Base-by-base conservation (phyloP, 2,329 filamentous ascomycete species). In the Sporothrix euskadiensis region DNA sequence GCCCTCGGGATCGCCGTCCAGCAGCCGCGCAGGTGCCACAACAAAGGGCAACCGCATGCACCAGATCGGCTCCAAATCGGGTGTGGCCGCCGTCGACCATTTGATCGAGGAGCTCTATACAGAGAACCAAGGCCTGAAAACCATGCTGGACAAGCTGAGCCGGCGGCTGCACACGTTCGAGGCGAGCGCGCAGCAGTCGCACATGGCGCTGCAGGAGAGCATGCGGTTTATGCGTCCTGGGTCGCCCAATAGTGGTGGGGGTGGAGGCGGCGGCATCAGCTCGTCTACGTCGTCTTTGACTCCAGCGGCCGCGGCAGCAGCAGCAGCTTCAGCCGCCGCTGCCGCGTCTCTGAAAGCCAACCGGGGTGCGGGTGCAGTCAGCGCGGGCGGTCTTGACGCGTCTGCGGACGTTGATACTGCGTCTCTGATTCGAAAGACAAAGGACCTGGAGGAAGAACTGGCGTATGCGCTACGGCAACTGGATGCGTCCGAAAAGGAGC, bases 151-250 rank as follows among this genome's bases (percentile, higher is more conserved):
- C 81, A 94, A 93, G 69, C 88, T 98, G 49, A 93, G 92, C 75
- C 93, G 92, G 78, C 89, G 95, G 0, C 87, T 99, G n/a, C 92
- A 96, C 78, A 92, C 94, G 75, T 99, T 97, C 83, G 95, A 99
- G 82, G 91, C 94, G 54, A 94, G 93, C 78, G 94, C 94, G 0
- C 96, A 98, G 82, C 94, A 91, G 76, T 94, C 92, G 52, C 93
- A 92, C 71, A 88, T 94, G 82, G 93, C 94, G 3, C 87, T 98
- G 47, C 93, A 94, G 16, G 94, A 98, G 80, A 97, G 93, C 77
- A 90, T 90, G 80, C 85, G 89, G n/a, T 81, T 91, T 6, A 87
- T 89, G 82, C 84, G 86, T 16, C 87, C 88, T 1, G 84, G 84
- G 4, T 90, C 88, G 52, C 88, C 88, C n/a, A 26, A n/a, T 19